phyloP scores from a whole-genome alignment of 306 rosid genomes.

The Trifolium pratense region DNA sequence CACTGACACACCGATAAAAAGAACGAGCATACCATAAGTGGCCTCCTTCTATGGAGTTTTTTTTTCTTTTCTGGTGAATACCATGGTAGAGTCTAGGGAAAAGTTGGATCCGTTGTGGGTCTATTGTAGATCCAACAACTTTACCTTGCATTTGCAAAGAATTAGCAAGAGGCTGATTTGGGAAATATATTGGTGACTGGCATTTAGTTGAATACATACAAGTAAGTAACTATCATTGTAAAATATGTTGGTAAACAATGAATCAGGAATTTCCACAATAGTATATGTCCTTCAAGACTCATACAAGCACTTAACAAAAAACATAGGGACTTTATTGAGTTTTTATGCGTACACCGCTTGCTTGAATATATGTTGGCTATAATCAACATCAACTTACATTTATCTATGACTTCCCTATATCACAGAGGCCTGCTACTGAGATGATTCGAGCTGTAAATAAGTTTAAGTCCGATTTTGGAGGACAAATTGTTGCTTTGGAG shows the following conservation, averaged over 20 bases:
- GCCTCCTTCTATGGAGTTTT: too few species aligned
- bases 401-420: conserved; percentile 21
- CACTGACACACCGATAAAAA: too few species aligned
- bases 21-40: too few species aligned
- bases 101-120: neutral
- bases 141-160: conserved; percentile 4
- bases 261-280: conserved; percentile 22
- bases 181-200: conserved; percentile 4
- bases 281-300: conserved; percentile 1
- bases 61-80: too few species aligned
- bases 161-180: conserved; percentile 7
- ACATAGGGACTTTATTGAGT: conserved; percentile 20
- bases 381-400: conserved; percentile 25
- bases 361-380: conserved; percentile 36
- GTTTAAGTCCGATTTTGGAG: conserved; percentile 93
- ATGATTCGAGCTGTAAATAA: conserved; percentile 91
- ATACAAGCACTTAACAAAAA: neutral
- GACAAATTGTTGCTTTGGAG: conserved; percentile 84
- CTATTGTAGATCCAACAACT: neutral
- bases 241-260: conserved; percentile 4
- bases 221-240: neutral
- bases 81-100: neutral
- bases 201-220: conserved; percentile 10
- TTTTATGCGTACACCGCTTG: conserved; percentile 9
- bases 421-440: conserved; percentile 80